These are phyloP conservation scores for Diversispora epigaea DNA, from an alignment of 192 early-diverging fungal species.

Conservation along the genomic window DNA sequence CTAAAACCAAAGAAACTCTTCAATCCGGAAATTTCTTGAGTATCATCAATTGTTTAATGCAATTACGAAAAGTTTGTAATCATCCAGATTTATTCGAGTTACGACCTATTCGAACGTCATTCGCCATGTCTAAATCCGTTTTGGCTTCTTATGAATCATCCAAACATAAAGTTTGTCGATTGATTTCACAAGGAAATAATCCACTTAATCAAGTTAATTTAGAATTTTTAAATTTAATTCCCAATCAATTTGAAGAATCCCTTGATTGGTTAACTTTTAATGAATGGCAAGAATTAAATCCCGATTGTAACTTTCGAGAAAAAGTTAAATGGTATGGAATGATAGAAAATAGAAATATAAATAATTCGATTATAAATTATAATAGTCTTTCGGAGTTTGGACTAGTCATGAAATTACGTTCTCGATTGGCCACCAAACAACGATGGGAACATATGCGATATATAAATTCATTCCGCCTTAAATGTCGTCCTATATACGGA, in stretches of 20 bases:
- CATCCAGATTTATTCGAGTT: slow-evolving; percentile 57
- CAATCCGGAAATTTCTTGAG: slow-evolving; percentile 70
- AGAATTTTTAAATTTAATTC: slow-evolving; percentile 38
- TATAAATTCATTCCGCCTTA: slow-evolving; percentile 47
- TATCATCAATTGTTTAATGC: slow-evolving; percentile 74
- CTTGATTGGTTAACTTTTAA: no score
- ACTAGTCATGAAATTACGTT: slow-evolving; percentile 38
- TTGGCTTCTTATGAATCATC: slow-evolving; percentile 36
- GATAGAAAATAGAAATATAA: neutral
- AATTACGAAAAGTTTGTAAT: slow-evolving; percentile 67
- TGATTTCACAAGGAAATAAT: slow-evolving; percentile 40
- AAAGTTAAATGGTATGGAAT: neutral
- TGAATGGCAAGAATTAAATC: no score
- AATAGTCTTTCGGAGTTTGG: slow-evolving; percentile 46
- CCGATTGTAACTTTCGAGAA: no score
- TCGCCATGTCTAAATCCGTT: slow-evolving; percentile 51
- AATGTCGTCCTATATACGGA: slow-evolving; percentile 43
- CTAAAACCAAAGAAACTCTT: slow-evolving; percentile 74
- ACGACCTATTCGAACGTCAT: slow-evolving; percentile 59
- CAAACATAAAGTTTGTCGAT: slow-evolving; percentile 41
- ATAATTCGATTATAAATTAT: slow-evolving; percentile 23
- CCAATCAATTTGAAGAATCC: no score
- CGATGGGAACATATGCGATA: slow-evolving; percentile 49
- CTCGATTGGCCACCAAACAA: slow-evolving; percentile 21
- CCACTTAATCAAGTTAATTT: slow-evolving; percentile 37